These are phyloP conservation scores for Myrica gale DNA, from an alignment of 306 rosid genomes.

Conservation along the genomic window DNA sequence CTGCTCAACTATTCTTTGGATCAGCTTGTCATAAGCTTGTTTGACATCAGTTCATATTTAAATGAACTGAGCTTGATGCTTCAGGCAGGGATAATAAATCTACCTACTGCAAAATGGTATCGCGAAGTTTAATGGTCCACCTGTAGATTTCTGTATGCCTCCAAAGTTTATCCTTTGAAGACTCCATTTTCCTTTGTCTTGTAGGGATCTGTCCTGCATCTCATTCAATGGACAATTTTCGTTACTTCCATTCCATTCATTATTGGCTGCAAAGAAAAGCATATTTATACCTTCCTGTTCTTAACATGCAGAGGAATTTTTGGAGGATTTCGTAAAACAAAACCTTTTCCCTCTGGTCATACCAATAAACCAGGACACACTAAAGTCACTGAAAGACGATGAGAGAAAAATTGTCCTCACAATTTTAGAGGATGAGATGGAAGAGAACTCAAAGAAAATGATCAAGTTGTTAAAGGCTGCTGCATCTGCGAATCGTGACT, in stretches of 20 bases:
- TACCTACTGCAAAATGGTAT: not conserved
- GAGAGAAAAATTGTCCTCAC: slow-evolving; percentile 78
- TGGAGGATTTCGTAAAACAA: slow-evolving; percentile 79
- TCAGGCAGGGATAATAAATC: not conserved
- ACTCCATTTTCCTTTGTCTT: slow-evolving; percentile 1
- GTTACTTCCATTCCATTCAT: not conserved
- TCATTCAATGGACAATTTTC: not conserved
- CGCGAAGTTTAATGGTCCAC: not conserved
- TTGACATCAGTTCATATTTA: not conserved
- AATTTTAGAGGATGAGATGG: slow-evolving; percentile 76
- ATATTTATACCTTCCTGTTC: slow-evolving; percentile 21
- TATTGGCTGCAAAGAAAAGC: not conserved
- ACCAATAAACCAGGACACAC: slow-evolving; percentile 69
- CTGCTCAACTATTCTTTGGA: not conserved
- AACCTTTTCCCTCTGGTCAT: slow-evolving; percentile 70
- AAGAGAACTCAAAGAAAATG: slow-evolving; percentile 62
- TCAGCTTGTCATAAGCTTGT: not conserved
- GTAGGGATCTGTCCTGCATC: not conserved
- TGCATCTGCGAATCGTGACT: slow-evolving; percentile 92
- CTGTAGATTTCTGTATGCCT: not conserved
- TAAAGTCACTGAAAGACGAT: slow-evolving; percentile 64
- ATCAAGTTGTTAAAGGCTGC: slow-evolving; percentile 77
- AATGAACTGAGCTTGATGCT: not conserved
- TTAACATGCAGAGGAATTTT: slow-evolving; percentile 58
- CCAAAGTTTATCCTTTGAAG: not conserved